phyloP scores from a whole-genome alignment of 257 asterid species.

The Jasminum sambac region DNA sequence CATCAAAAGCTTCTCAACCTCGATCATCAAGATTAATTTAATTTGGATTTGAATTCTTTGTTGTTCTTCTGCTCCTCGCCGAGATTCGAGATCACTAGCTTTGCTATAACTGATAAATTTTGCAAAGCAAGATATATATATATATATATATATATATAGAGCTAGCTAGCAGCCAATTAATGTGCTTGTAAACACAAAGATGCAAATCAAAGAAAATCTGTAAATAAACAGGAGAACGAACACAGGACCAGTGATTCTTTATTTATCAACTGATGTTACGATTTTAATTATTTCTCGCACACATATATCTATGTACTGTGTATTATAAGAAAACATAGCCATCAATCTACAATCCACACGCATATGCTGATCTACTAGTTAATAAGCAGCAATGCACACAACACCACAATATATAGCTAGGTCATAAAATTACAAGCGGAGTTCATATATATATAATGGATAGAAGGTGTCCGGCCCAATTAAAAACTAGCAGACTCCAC shows the following conservation, averaged over 20 bases:
- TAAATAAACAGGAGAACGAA: no score
- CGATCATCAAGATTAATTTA: not conserved
- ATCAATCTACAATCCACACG: not conserved
- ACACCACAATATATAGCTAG: no score
- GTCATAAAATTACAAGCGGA: not conserved
- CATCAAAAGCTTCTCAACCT: not conserved
- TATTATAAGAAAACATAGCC: not conserved
- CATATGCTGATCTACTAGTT: not conserved
- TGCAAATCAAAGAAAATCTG: no score
- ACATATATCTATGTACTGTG: no score
- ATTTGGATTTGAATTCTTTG: not conserved
- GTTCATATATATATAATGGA: not conserved
- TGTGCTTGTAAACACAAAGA: no score
- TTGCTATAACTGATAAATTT: no score
- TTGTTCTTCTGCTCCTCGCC: not conserved
- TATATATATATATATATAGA: no score
- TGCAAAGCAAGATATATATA: no score
- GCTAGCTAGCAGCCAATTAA: no score
- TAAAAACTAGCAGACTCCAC: constrained; percentile 50
- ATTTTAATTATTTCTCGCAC: no score
- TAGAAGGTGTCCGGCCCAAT: not conserved
- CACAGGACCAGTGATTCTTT: no score
- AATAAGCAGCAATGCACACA: not conserved
- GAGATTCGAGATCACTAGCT: not conserved
- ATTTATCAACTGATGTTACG: no score